Evolutionary conservation across 2,329 filamentous ascomycete species (phyloP).

Genomic region (Aquanectria penicillioides): DNA sequence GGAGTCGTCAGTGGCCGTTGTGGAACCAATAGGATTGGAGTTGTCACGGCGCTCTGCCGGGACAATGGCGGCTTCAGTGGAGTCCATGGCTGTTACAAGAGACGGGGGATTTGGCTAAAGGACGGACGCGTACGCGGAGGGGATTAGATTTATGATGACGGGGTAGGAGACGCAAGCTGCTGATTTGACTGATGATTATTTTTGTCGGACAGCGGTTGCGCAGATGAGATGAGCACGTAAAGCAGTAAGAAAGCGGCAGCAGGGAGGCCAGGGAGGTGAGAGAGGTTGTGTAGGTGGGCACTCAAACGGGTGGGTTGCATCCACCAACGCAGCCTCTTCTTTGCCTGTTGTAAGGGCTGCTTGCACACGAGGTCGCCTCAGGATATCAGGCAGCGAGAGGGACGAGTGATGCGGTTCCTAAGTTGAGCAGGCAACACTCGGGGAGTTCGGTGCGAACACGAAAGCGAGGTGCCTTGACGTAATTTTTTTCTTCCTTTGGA

Average conservation of each 20-base stretch:
- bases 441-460: not conserved
- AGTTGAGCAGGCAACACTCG: not conserved
- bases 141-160: not conserved
- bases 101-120: too few relatives aligned
- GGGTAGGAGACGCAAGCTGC: not conserved
- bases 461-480: not conserved
- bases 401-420: not conserved
- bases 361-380: too few relatives aligned
- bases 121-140: not conserved
- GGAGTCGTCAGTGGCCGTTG: constrained; percentile 27
- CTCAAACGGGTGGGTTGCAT: constrained; percentile 15
- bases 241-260: not conserved
- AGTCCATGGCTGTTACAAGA: constrained; percentile 29
- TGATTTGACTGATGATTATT: not conserved
- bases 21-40: constrained; percentile 21
- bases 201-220: not conserved
- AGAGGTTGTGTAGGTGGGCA: constrained; percentile 1
- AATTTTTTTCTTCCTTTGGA: too few relatives aligned
- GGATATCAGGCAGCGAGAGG: constrained; percentile 23
- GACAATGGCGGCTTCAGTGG: constrained; percentile 23
- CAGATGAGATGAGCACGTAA: not conserved
- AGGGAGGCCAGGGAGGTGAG: not conserved
- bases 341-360: not conserved
- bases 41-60: constrained; percentile 33
- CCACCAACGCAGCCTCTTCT: constrained; percentile 7